Evolutionary conservation across 257 asterid genomes (phyloP).

Genomic region (Solanum tacnaense): DNA sequence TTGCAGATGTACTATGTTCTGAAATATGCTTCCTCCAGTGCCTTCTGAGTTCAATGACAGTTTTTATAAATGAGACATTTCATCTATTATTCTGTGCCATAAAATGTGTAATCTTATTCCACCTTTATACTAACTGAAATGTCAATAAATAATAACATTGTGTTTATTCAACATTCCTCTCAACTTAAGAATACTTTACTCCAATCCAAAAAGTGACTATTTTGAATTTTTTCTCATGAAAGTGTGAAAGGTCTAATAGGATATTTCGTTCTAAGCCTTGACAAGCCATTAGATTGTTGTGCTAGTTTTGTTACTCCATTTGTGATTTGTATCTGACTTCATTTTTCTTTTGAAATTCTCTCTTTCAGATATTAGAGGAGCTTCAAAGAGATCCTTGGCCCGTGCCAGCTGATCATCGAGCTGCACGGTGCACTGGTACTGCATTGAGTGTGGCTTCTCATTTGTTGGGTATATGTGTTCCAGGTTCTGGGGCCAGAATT

Average conservation of each 20-base stretch:
- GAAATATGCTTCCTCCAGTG: neutral
- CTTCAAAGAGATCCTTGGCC: slow-evolving; percentile 99
- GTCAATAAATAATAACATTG: neutral
- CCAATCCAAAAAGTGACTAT: neutral
- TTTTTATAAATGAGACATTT: neutral
- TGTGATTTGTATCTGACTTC: neutral
- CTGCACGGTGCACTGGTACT: slow-evolving; percentile 89
- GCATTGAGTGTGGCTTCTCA: slow-evolving; percentile 93
- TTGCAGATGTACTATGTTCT: neutral
- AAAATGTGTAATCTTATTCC: neutral
- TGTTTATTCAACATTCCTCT: neutral
- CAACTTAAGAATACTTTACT: neutral
- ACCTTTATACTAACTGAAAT: neutral
- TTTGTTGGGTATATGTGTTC: slow-evolving; percentile 87
- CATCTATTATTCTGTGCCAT: neutral
- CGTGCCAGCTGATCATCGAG: slow-evolving; percentile 76
- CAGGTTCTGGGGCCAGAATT: slow-evolving; percentile 95
- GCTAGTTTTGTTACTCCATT: slow-evolving; percentile 7
- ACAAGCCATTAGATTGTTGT: neutral
- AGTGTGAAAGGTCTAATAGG: neutral
- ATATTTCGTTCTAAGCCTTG: neutral
- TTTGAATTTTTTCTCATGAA: neutral
- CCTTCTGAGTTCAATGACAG: neutral
- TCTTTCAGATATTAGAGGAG: slow-evolving; percentile 78
- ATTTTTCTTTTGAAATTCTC: slow-evolving; percentile 2